phyloP scores from a whole-genome alignment of 179 eudicot species.

The Beta lomatogona region DNA sequence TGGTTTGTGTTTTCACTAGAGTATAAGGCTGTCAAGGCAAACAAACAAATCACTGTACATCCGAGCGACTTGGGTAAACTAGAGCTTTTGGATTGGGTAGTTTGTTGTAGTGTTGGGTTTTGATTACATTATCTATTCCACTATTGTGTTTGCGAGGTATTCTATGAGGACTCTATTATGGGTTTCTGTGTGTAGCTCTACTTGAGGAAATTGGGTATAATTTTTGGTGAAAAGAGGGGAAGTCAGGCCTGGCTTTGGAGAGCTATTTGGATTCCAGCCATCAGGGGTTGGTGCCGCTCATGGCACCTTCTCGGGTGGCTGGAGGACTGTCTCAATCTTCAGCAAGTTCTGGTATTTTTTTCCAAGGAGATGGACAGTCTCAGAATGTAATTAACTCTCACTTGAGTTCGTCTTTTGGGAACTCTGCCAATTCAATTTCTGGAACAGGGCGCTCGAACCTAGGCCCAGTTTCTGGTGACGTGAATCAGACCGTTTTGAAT shows the following conservation, averaged over 20 bases:
- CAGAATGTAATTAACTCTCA: conserved; percentile 65
- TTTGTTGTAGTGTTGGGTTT: conserved; percentile 21
- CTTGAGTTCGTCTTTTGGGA: conserved; percentile 73
- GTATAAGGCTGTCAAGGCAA: conserved; percentile 30
- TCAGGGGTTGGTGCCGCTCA: conserved; percentile 54
- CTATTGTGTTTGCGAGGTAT: conserved; percentile 23
- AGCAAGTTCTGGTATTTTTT: conserved; percentile 79
- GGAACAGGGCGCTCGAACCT: conserved; percentile 55
- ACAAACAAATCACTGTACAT: conserved; percentile 27
- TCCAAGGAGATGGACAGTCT: conserved; percentile 75
- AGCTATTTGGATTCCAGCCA: conserved; percentile 62
- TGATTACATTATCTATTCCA: conserved; percentile 16
- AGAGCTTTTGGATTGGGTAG: conserved; percentile 35
- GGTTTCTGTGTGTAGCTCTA: conserved; percentile 31
- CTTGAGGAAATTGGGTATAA: conserved; percentile 26
- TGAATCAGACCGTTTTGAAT: conserved; percentile 56
- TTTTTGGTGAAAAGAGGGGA: conserved; percentile 33
- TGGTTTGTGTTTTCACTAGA: conserved; percentile 36
- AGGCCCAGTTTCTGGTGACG: conserved; percentile 71
- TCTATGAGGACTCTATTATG: conserved; percentile 28
- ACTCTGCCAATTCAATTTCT: conserved; percentile 62
- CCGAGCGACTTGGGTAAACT: conserved; percentile 31
- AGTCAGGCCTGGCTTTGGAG: conserved; percentile 50
- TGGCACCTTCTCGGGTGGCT: conserved; percentile 76
- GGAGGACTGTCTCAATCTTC: conserved; percentile 81